Evolutionary conservation across 208 protist species (phyloP).

Genomic region (Entamoeba dispar): DNA sequence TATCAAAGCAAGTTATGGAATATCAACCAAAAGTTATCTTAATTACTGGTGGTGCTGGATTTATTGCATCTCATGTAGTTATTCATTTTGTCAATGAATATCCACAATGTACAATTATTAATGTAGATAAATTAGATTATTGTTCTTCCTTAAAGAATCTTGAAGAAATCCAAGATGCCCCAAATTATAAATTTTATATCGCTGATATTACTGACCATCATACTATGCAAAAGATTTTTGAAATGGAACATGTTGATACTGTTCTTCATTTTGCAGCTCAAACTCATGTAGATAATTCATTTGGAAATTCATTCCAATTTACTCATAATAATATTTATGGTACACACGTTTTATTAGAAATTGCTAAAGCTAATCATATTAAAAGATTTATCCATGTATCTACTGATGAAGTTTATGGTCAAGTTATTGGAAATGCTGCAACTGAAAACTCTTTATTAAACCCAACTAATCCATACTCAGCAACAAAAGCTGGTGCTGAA

Average conservation of each 20-base stretch:
- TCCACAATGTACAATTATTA: constrained; percentile 44
- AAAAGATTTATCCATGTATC: constrained; percentile 67
- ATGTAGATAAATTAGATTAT: constrained; percentile 64
- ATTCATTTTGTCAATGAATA: constrained; percentile 43
- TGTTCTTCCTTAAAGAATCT: constrained; percentile 48
- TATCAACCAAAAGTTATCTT: constrained; percentile 1
- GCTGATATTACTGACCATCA: constrained; percentile 50
- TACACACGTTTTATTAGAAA: constrained; percentile 67
- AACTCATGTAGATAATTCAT: constrained; percentile 64
- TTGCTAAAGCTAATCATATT: constrained; percentile 37
- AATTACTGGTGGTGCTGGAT: constrained; percentile 35
- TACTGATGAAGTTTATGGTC: constrained; percentile 80
- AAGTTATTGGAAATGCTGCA: constrained; percentile 15
- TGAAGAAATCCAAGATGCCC: constrained; percentile 16
- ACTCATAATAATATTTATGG: constrained; percentile 66
- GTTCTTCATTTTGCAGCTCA: constrained; percentile 72
- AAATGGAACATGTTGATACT: constrained; percentile 56
- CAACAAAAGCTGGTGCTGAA: constrained; percentile 53
- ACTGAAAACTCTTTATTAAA: constrained; percentile 44
- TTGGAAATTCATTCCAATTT: constrained; percentile 64
- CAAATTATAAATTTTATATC: constrained; percentile 54
- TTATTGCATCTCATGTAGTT: constrained; percentile 49
- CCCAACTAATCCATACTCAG: constrained; percentile 75
- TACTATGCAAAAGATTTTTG: constrained; percentile 41
- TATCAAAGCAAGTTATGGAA: not conserved